phyloP scores from a whole-genome alignment of 164 flowering plant species.

The Vitis rupestris region DNA sequence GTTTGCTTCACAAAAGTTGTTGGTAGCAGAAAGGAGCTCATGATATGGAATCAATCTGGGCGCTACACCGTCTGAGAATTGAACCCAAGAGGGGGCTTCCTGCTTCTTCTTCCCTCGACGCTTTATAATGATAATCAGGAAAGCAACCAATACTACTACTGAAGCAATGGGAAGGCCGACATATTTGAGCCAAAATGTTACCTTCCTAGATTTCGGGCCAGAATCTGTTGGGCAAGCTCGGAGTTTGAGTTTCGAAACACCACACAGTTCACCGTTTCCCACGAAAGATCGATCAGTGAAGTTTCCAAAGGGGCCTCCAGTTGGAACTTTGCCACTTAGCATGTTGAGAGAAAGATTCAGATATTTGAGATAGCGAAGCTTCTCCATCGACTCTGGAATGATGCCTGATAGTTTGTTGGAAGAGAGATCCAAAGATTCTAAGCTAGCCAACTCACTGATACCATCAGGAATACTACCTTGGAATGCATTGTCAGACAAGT shows the following conservation, averaged over 20 bases:
- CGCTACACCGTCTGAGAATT: background rate
- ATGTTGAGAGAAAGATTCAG: conserved; percentile 10
- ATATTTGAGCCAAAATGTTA: background rate
- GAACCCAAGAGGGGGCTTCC: background rate
- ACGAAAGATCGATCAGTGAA: conserved; percentile 9
- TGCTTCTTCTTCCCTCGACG: background rate
- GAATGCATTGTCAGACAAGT: no score
- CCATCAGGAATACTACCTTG: no score
- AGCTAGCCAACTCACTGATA: background rate
- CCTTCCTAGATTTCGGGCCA: background rate
- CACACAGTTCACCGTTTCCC: conserved; percentile 11
- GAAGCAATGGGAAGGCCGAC: background rate
- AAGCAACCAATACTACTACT: background rate
- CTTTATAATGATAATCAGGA: background rate
- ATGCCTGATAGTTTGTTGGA: conserved; percentile 2
- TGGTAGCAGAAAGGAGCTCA: conserved; percentile 1
- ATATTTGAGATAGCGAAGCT: background rate
- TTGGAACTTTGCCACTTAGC: conserved; percentile 13
- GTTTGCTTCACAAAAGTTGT: conserved; percentile 6
- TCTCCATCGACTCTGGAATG: conserved; percentile 8
- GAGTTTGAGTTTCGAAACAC: background rate
- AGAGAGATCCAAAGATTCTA: conserved; percentile 12
- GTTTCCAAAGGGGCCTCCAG: conserved; percentile 12
- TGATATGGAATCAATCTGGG: background rate
- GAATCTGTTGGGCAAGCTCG: background rate